Conservation (phyloP, 129 eudicot species). For the Rutidosis leptorrhynchoides region DNA sequence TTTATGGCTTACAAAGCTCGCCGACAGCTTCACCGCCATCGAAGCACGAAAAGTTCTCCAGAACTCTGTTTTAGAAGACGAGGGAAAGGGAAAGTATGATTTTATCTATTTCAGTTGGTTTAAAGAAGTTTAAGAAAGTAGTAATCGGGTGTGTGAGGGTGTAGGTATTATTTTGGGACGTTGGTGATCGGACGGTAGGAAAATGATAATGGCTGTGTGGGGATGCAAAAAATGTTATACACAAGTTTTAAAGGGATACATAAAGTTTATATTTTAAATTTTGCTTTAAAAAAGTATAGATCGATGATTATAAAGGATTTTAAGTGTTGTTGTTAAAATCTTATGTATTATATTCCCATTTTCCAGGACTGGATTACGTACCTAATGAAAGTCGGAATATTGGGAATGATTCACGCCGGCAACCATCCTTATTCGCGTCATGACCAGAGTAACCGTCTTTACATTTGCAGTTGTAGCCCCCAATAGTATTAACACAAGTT, state of each 20-base stretch:
- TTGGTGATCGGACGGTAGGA: neutral
- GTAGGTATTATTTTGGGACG: neutral
- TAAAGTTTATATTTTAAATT: no score
- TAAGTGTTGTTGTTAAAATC: no score
- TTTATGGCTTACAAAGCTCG: constrained; percentile 47
- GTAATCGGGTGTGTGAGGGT: neutral
- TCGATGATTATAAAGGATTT: no score
- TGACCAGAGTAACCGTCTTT: constrained; percentile 26
- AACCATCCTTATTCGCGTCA: constrained; percentile 11
- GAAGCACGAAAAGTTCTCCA: constrained; percentile 5
- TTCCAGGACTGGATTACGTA: neutral
- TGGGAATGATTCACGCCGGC: neutral
- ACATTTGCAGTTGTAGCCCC: constrained; percentile 40
- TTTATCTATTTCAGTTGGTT: constrained; percentile 40
- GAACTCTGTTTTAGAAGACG: neutral
- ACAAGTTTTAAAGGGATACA: no score
- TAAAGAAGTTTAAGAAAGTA: constrained; percentile 10
- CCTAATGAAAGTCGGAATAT: neutral
- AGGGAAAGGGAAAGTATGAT: neutral
- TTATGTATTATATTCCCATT: no score
- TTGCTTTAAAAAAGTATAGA: no score
- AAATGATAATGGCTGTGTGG: neutral
- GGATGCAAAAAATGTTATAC: no score
- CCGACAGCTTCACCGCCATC: constrained; percentile 66
- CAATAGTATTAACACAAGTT: constrained; percentile 34